Base-by-base conservation (phyloP, 495 filamentous ascomycete species). In the Penicillium salamii region DNA sequence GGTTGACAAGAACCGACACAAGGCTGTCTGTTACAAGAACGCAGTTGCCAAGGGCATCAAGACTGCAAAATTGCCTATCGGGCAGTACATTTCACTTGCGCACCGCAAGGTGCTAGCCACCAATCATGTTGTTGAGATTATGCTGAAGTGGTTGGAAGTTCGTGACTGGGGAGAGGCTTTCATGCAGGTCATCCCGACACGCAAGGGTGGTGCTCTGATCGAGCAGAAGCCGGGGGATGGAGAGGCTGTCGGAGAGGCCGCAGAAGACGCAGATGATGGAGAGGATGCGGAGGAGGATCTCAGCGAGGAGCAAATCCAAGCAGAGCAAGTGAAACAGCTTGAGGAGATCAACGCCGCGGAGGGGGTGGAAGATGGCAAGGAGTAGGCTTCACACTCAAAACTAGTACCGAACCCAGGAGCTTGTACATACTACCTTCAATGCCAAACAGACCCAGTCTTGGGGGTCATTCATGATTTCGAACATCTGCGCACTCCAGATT, bases 61-160 rank as follows among this genome's bases (percentile, higher is more conserved):
- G 33, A 97, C 92, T 0, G 93, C 92, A 0, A 92, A 88, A 65
- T 63, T 99, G 18, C 93, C 93, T 0, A 97, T 99, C 59, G 88
- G 90, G 2, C 82, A 97, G 14, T 97, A 87, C 55, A 85, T 99
- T 75, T 75, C 87, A 43, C 95, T 99, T 90, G 70, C 82, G 21
- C 88, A 84, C 49, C 82, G 93, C 12, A 79, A 81, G 48, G 86
- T 99, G 2, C 68, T 99, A 35, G 82, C 90, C 5, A 95, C 91
- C 11, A 97, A 97, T 59, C 93, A 99, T 60, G 93, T 99, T 1
- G 77, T 88, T 34, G 93, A 97, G 66, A 97, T 99, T 52, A 96
- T 99, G 88, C 62, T 93, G 23, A 81, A 83, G 50, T 99, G 93
- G 89, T 57, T 99, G 45, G 89, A 96, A 54, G 75, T 78, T 21